Conservation (phyloP, 169 alveolate genomes). For the Babesia divergens region DNA sequence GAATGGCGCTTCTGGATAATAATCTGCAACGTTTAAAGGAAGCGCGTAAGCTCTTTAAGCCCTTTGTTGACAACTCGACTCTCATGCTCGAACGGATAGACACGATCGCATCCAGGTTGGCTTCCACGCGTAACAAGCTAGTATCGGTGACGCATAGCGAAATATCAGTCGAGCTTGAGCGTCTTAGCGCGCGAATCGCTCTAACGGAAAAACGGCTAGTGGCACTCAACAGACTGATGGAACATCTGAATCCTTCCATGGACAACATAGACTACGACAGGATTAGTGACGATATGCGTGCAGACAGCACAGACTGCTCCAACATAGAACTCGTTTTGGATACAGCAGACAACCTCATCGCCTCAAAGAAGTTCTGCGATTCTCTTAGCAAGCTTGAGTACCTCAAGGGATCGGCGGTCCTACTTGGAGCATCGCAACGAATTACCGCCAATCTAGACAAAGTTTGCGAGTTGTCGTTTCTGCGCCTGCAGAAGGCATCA, state of each 20-base stretch:
- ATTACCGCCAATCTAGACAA: neutral
- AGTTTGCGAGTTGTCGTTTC: constrained; percentile 5
- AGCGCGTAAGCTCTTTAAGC: neutral
- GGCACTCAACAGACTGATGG: constrained; percentile 20
- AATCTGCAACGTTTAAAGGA: neutral
- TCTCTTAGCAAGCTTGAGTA: constrained; percentile 19
- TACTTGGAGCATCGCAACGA: constrained; percentile 22
- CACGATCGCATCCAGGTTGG: neutral
- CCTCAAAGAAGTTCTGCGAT: constrained; percentile 25
- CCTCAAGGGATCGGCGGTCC: constrained; percentile 20
- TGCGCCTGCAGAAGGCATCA: constrained; percentile 24
- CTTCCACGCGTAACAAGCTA: neutral
- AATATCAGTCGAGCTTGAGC: neutral
- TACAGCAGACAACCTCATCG: constrained; percentile 23
- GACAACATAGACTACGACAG: neutral
- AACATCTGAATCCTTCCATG: constrained; percentile 22
- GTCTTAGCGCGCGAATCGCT: constrained; percentile 7
- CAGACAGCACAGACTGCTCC: neutral
- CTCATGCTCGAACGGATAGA: constrained; percentile 17
- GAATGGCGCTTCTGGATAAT: constrained; percentile 6
- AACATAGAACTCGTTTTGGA: constrained; percentile 8
- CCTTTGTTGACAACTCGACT: constrained; percentile 5
- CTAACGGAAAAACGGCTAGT: constrained; percentile 24
- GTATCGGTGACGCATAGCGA: neutral
- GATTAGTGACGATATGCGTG: neutral